Percentiles rank a stretch among this genome's conserved stretches.
phyloP scores from a whole-genome alignment of 345 rosid species.

The Passiflora organensis region DNA sequence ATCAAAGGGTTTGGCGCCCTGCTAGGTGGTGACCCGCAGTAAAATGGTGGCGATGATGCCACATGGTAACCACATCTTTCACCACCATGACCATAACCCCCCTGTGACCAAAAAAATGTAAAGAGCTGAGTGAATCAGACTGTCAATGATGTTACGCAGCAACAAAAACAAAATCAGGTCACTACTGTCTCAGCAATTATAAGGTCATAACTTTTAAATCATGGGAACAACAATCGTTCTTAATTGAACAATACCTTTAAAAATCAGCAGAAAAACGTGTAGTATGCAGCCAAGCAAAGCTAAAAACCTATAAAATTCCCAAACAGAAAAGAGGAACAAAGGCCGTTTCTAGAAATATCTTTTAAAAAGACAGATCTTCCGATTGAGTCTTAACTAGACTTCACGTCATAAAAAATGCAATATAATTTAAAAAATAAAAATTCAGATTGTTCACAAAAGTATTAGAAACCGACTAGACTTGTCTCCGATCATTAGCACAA shows the following conservation, averaged over 20 bases:
- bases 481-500: neutral
- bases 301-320: too few relatives aligned
- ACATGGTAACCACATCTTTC: constrained; percentile 23
- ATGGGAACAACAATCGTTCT: neutral
- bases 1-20: constrained; percentile 61
- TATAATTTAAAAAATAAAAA: too few relatives aligned
- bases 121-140: neutral
- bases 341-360: too few relatives aligned
- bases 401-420: too few relatives aligned
- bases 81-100: constrained; percentile 34
- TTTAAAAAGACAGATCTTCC: too few relatives aligned
- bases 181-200: neutral
- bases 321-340: too few relatives aligned
- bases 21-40: constrained; percentile 67
- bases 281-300: neutral
- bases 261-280: neutral
- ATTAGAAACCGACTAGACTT: neutral
- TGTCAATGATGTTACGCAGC: too few relatives aligned
- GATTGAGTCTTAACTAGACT: too few relatives aligned
- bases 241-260: neutral
- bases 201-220: neutral
- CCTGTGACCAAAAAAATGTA: constrained; percentile 27
- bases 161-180: neutral
- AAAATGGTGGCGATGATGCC: constrained; percentile 62
- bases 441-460: neutral